Evolutionary conservation across 2,329 filamentous ascomycete species (phyloP), one percentile per base, ranked within the genome.

Genomic region (Pseudogymnoascus sp.): DNA sequence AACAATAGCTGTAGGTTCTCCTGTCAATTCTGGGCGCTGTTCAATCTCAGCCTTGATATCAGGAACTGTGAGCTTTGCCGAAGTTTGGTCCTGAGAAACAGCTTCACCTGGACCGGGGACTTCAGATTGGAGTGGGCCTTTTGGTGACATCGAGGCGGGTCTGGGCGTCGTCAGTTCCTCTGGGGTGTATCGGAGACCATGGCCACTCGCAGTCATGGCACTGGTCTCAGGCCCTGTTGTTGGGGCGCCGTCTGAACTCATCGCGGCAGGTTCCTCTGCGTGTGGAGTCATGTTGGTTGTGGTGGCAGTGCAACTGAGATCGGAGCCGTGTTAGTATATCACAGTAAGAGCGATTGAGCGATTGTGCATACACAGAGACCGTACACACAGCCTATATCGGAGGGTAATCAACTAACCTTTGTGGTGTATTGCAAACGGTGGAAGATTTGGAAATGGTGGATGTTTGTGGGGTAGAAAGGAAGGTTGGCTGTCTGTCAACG

Each of bases 141-240:
- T 56, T 19, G 29, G 50, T 2, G 29, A 56, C 29, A 35, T 33
- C 10, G 1, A 10, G 17, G 29, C 17, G 9, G 40, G 62, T 37
- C 60, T 60, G 13, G 69, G 40, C 15, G 50, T 63, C 17, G 70
- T 61, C 11, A 71, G 60, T 7, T 68, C 61, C 46, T 68, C 65
- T n/a, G 63, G 19, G 7, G 66, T 65, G 50, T 71, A 70, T 29
- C 62, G 63, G 7, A 59, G 46, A 23, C 59, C 56, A 21, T 29
- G 62, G 9, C 10, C 50, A 29, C 59, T 62, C 17, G 65, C 29
- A 7, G 50, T 4, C 29, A 56, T 21, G n/a, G 2, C 10, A n/a
- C 15, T 56, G 50, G 17, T 33, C 26, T 33, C 29, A 15, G 50
- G 17, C 29, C 3, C 10, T 33, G 50, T 33, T 56, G n/a, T 21